These are phyloP conservation scores for Phialophora verrucosa DNA, from an alignment of 2,329 filamentous ascomycete species.

Conservation along the genomic window DNA sequence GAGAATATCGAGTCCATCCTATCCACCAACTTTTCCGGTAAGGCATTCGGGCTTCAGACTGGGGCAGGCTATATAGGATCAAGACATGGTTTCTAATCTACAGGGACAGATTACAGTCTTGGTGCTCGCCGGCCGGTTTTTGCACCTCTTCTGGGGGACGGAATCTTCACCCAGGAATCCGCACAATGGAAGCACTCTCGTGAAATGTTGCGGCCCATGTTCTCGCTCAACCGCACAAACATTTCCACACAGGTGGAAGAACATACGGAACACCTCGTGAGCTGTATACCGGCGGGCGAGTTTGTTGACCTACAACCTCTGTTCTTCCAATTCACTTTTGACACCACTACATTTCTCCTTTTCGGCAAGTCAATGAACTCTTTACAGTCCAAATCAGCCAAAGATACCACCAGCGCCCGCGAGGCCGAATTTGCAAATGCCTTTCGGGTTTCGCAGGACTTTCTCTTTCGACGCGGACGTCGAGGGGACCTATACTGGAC, in stretches of 20 bases:
- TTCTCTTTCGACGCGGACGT: neutral
- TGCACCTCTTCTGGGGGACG: constrained; percentile 8
- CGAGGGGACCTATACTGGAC: neutral
- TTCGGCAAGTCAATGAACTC: constrained; percentile 64
- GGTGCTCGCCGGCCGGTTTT: neutral
- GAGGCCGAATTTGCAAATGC: neutral
- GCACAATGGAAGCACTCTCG: neutral
- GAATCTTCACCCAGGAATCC: neutral
- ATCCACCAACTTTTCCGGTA: constrained; percentile 1
- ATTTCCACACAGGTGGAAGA: neutral
- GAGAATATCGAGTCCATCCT: constrained; percentile 8
- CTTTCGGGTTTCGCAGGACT: neutral
- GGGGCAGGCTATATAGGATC: too few species aligned
- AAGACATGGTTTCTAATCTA: neutral
- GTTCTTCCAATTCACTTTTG: constrained; percentile 69
- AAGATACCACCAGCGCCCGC: neutral
- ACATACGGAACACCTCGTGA: neutral
- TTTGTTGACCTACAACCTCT: constrained; percentile 64
- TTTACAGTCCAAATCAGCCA: constrained; percentile 1
- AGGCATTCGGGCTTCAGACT: neutral
- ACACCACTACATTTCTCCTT: constrained; percentile 70
- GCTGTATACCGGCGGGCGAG: constrained; percentile 44
- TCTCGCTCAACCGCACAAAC: neutral
- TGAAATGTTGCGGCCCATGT: neutral
- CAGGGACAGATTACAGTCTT: neutral